Conservation (phyloP, 1,284 basidiomycete species). For the Hymenochaete sp. region DNA sequence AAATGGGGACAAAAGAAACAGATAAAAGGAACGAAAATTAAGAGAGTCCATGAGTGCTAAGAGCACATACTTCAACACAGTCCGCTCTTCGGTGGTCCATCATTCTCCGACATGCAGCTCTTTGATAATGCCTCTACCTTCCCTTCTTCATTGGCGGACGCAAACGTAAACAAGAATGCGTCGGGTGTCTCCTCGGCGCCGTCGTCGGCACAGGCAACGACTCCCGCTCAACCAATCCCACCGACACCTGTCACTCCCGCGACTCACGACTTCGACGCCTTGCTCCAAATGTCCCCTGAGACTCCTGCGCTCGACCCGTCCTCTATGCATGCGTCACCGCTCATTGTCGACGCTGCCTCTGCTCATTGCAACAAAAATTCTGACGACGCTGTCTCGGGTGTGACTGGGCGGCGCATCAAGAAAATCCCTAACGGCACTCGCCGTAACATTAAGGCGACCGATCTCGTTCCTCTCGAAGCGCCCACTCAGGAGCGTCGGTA, state of each 20-base stretch:
- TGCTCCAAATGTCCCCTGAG: conserved; percentile 39
- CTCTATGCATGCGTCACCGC: conserved; percentile 18
- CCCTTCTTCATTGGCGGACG: no score
- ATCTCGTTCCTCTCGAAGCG: conserved; percentile 46
- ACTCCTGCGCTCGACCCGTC: conserved; percentile 39
- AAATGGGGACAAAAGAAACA: no score
- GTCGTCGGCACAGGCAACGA: no score
- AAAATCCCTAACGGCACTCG: conserved; percentile 40
- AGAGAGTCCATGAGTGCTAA: no score
- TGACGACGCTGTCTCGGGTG: not conserved
- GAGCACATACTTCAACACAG: no score
- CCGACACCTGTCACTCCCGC: conserved; percentile 17
- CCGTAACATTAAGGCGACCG: conserved; percentile 41
- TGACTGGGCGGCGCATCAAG: conserved; percentile 25
- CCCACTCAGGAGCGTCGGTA: conserved; percentile 53
- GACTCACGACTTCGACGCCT: conserved; percentile 26
- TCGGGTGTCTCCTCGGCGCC: no score
- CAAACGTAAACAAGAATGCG: no score
- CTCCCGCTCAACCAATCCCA: conserved; percentile 21
- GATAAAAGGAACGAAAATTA: no score
- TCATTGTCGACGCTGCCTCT: not conserved
- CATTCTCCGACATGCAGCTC: no score
- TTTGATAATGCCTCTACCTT: no score
- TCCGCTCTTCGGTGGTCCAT: no score
- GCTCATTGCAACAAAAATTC: not conserved